Evolutionary conservation across 306 rosid species (phyloP).

Genomic region (Leucaena leucocephala): DNA sequence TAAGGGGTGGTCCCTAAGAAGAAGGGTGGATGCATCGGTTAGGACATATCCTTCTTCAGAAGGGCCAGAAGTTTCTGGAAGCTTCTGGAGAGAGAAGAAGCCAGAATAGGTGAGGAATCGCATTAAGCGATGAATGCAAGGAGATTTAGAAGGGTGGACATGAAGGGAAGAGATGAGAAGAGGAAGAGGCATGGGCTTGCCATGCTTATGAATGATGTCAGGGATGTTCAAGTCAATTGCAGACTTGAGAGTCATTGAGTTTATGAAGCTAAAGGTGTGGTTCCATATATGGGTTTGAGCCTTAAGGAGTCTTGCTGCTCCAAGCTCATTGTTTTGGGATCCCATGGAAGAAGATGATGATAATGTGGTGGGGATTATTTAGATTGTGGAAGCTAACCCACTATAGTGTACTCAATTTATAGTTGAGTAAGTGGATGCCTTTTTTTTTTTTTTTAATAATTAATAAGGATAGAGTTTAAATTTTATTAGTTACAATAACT

Average conservation of each 20-base stretch:
- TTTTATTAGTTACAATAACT: no score
- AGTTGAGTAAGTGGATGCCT: no score
- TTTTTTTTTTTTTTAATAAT: no score
- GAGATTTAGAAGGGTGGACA: constrained; percentile 40
- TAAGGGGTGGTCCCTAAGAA: constrained; percentile 39
- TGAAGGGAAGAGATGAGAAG: constrained; percentile 37
- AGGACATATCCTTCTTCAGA: constrained; percentile 36
- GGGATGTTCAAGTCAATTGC: constrained; percentile 30
- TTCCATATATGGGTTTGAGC: constrained; percentile 41
- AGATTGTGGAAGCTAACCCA: no score
- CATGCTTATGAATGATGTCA: constrained; percentile 46
- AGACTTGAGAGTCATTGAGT: constrained; percentile 33
- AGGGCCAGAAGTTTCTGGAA: neutral
- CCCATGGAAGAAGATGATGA: neutral
- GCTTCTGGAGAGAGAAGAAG: constrained; percentile 33
- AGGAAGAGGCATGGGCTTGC: constrained; percentile 57
- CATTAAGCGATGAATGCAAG: constrained; percentile 45
- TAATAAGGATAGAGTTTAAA: no score
- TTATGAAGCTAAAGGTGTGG: constrained; percentile 30
- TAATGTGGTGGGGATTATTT: no score
- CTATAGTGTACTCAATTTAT: no score
- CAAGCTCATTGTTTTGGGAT: neutral
- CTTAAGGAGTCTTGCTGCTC: constrained; percentile 23
- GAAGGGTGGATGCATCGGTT: constrained; percentile 39
- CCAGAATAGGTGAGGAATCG: constrained; percentile 42